Evolutionary conservation across 2,329 filamentous ascomycete genomes (phyloP), one percentile per base, ranked within the genome.

Genomic region (Eutypella sp.): DNA sequence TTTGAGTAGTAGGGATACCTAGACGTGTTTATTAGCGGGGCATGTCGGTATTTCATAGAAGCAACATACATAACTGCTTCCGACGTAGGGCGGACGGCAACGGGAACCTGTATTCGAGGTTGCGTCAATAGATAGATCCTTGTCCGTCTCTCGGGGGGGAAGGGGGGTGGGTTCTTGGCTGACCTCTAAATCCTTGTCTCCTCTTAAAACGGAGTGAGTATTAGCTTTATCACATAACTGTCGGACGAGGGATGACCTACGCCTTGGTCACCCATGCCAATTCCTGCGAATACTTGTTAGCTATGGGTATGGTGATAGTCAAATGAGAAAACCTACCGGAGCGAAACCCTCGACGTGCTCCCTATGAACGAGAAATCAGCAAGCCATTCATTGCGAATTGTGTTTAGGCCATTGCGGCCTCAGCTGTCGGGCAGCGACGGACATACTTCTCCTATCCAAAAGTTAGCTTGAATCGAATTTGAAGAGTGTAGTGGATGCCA

Each of bases 281-380:
- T 68, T 93, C 88, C 36, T 39, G 11, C 8, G 11, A n/a, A 22
- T n/a, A 39, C 5, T 24, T n/a, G 13, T 39, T 39, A 39, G 36
- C 20, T n/a, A n/a, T n/a, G n/a, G n/a, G n/a, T n/a, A 39, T 39
- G 10, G 11, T 4, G 4, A 24, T 20, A 39, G 5, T 20, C 16
- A 5, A n/a, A 39, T 7, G 20, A 23, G 11, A 10, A 1, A n/a
- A 22, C 36, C 8, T 22, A 39, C 36, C 27, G 93, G 91, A 43
- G 93, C 93, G 67, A 99, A 99, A n/a, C 93, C 93, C 69, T 99
- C 92, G 51, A 99, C 87, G 67, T 99, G 93, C 61, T 93, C 88
- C 78, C 96, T 96, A 70, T 96, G 29, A 11, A 2, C 8, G 19
- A 23, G 11, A 11, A 16, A 9, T 53, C 20, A 51, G 42, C 19